Evolutionary conservation across 169 alveolate genomes (phyloP), one percentile per base, ranked within the genome.

Genomic region (Cryptosporidium ryanae): DNA sequence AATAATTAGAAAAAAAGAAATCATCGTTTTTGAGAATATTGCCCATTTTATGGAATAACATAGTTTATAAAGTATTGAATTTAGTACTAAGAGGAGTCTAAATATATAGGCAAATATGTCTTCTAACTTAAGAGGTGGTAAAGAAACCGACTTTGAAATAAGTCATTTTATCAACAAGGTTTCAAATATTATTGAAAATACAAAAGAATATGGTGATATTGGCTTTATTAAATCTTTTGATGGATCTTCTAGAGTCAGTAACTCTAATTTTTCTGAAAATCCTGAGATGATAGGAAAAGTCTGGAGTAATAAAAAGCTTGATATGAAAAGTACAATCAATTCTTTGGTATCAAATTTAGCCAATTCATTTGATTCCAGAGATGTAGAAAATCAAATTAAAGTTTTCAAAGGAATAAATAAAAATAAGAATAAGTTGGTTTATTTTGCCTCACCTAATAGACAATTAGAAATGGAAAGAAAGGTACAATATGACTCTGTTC

Each of bases 391-490:
- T 4, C 87, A 76, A 76, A 34, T 76, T 21, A 76, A 44, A 27
- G 59, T 61, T 44, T 10, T 76, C 7, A 63, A 76, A 29, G 57
- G 44, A 57, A 76, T 38, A 57, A 17, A 15, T 0, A 68, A 54
- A 21, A 55, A 18, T 76, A 76, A 43, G 12, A 43, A 48, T 29
- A 59, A 76, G 49, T 18, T 76, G 27, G 6, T 31, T 18, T 67
- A 76, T 21, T 29, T 76, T n/a, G 49, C 63, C 18, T 71, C 92
- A 3, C 91, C 90, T 10, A 50, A 91, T 21, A 91, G 82, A 65
- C 82, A 66, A 38, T 50, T 48, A 31, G 10, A 93, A 18, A 65
- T 82, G 43, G 94, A 91, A 54, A 84, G 94, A 48, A 91, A 55
- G 23, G 82, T 65, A 12, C 92, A 84, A 23, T 91, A 91, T 12